Evolutionary conservation across 2,329 filamentous ascomycete genomes (phyloP).

Genomic region (Ophiostoma piceae): DNA sequence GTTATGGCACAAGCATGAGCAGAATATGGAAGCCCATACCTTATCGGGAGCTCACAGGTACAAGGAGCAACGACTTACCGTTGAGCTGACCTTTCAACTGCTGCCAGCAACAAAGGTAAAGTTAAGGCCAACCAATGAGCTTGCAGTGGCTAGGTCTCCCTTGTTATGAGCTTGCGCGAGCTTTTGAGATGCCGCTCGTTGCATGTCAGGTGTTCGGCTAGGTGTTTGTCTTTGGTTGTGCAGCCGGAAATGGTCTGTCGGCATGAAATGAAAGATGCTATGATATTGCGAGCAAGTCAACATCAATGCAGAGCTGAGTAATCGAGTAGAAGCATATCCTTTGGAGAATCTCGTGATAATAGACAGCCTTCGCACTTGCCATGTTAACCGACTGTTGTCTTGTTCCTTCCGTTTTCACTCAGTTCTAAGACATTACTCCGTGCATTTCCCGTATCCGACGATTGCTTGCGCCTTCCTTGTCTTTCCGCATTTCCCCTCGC

Average conservation of each 20-base stretch:
- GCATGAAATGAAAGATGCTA: not conserved
- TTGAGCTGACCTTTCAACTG: not conserved
- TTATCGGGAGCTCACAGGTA: not conserved
- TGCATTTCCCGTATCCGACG: not conserved
- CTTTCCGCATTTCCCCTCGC: not conserved
- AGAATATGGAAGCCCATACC: not conserved
- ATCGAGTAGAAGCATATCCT: not conserved
- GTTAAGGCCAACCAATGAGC: not conserved
- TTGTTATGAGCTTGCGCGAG: not conserved
- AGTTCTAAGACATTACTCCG: not conserved
- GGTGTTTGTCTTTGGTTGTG: not conserved
- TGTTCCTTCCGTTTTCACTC: not conserved
- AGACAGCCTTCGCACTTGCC: not conserved
- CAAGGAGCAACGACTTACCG: not conserved
- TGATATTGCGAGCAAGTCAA: not conserved
- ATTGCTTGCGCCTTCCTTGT: not conserved
- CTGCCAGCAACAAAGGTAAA: not conserved
- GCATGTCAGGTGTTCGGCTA: not conserved
- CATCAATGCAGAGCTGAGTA: not conserved
- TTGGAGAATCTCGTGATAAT: not conserved
- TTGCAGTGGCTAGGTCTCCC: not conserved
- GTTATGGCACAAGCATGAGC: not conserved
- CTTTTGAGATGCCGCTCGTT: not conserved
- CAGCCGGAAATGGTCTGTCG: too few species aligned
- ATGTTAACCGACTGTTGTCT: not conserved